Base-by-base conservation (phyloP, 2,329 filamentous ascomycete species). In the Xylaria polymorpha region DNA sequence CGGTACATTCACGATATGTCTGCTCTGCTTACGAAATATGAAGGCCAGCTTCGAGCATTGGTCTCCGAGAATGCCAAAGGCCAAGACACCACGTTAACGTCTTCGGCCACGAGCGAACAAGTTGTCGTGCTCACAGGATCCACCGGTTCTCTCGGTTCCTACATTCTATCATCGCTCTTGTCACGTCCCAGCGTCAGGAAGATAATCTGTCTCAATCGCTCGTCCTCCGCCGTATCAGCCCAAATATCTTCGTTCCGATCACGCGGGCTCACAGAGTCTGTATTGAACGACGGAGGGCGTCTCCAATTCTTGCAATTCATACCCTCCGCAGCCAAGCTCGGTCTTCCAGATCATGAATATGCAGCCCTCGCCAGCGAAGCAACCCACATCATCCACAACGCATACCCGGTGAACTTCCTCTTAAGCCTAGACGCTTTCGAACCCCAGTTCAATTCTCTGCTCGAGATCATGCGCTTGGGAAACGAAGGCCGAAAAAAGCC, bases 351-450 rank as follows among this genome's bases (percentile, higher is more conserved):
- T 0, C 37, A 29, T 0, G 70, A 69, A 29, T 74, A 76, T 56
- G 57, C 43, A 3, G 14, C 20, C 0, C 70, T 75, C 1, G n/a
- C 50, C 4, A 10, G 22, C 8, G 68, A 72, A 51, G 50, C 72
- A 5, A 75, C 73, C 35, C 59, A 53, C 10, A 66, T 75, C 9
- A 57, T 76, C 14, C 74, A 76, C 58, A 75, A 75, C 55, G 73
- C 74, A 0, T 76, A 69, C 70, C 71, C 73, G 2, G 73, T 76
- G 6, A 75, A 76, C 48, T 76, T 76, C 65, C 43, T 76, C 14
- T 63, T 74, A 5, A 67, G 68, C 37, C 64, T 75, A 1, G 35
- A 46, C 18, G 61, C 71, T 7, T 76, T 76, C 41, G 73, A 69
- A 53, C 67, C 73, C 18, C 68, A 70, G 18, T 39, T 74, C 39